These are phyloP conservation scores for Trichophyton benhamiae DNA, from an alignment of 2,329 filamentous ascomycete genomes.

Conservation along the genomic window DNA sequence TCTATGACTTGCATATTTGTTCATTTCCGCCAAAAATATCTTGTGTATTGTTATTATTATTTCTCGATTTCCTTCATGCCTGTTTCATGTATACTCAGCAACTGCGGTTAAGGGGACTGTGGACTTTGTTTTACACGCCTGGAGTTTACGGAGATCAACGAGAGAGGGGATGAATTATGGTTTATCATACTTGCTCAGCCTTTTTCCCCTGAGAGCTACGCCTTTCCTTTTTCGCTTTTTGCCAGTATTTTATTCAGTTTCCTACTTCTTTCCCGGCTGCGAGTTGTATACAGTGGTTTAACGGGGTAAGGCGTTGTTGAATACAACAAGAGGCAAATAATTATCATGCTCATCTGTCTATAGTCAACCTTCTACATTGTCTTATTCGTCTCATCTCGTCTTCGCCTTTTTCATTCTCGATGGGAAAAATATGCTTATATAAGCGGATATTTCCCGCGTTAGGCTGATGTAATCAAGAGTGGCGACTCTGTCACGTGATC, in stretches of 20 bases:
- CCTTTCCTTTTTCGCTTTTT: neutral
- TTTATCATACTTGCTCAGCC: neutral
- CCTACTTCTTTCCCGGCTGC: neutral
- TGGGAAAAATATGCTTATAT: neutral
- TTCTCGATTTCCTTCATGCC: neutral
- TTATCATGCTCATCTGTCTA: neutral
- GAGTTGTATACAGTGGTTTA: neutral
- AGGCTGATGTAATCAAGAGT: neutral
- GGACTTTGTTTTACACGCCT: neutral
- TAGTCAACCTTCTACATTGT: too few species aligned
- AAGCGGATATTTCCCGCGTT: neutral
- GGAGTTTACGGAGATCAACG: slow-evolving; percentile 1
- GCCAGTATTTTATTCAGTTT: neutral
- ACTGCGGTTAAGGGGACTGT: neutral
- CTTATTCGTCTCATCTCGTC: neutral
- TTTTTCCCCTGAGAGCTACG: neutral
- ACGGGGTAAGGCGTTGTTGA: neutral
- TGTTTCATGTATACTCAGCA: neutral
- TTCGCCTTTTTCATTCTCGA: neutral
- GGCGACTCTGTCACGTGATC: neutral
- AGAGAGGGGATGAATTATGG: neutral
- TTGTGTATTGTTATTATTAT: neutral
- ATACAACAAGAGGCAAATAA: neutral
- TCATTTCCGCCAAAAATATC: neutral
- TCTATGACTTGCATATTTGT: neutral